A percentile compares a stretch with the other conserved stretches of the same genome.
These are phyloP conservation scores for Venturia carpophila DNA, from an alignment of 2,329 filamentous ascomycete species.

Conservation along the genomic window DNA sequence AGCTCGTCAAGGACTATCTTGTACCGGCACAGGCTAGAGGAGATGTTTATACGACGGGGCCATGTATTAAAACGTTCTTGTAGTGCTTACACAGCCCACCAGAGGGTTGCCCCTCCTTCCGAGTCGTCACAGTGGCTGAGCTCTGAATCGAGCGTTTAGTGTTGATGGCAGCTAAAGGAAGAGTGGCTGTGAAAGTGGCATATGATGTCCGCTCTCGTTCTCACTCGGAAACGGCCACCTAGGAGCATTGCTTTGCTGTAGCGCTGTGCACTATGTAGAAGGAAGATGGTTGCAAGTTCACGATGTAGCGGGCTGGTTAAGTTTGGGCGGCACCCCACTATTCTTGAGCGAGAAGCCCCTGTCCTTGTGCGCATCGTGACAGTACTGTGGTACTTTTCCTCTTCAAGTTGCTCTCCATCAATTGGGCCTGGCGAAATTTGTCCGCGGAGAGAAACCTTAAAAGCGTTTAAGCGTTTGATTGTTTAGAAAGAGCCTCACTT, in stretches of 20 bases:
- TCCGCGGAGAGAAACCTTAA: no score
- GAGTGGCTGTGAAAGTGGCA: slow-evolving; percentile 1
- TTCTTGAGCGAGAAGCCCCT: neutral
- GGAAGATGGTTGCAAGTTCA: neutral
- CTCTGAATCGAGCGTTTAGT: neutral
- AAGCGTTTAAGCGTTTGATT: no score
- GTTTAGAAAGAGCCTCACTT: no score
- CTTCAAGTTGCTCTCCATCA: no score
- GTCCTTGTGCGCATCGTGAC: neutral
- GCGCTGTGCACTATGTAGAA: neutral
- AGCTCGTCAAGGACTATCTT: neutral
- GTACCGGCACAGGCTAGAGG: neutral
- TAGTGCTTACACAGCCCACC: slow-evolving; percentile 2
- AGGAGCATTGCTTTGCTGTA: neutral
- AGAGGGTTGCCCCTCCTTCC: neutral
- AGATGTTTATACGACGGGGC: neutral
- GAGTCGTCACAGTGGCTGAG: neutral
- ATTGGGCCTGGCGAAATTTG: no score
- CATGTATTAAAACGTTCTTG: neutral
- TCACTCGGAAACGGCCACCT: neutral
- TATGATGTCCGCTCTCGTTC: neutral
- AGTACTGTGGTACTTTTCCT: no score
- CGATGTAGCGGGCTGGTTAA: neutral
- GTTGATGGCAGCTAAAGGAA: neutral
- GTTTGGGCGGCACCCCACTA: neutral